A percentile compares a stretch with the other conserved stretches of the same genome.
phyloP scores from a whole-genome alignment of 1,139 yeast genomes.

The Suhomyces ambrosiae region DNA sequence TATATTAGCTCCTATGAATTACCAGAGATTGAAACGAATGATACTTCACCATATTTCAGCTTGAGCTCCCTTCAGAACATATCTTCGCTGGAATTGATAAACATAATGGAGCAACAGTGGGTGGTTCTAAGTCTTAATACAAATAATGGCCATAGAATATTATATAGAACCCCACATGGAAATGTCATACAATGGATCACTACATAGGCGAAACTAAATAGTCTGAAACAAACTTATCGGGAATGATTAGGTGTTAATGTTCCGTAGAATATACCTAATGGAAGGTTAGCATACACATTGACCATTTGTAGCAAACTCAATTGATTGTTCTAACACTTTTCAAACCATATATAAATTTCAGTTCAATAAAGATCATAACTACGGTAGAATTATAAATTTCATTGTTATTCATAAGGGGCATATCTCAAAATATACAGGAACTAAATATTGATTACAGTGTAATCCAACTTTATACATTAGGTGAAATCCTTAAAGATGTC shows the following conservation, averaged over 20 bases:
- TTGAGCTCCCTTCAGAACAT: neutral
- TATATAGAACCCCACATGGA: constrained; percentile 5
- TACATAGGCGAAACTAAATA: no score
- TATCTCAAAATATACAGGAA: constrained; percentile 8
- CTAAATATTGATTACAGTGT: constrained; percentile 1
- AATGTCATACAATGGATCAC: constrained; percentile 1
- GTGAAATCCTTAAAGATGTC: constrained; percentile 15
- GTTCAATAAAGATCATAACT: no score
- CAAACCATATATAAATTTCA: no score
- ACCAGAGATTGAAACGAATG: constrained; percentile 9
- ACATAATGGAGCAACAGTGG: neutral
- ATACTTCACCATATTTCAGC: neutral
- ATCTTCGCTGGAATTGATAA: constrained; percentile 1
- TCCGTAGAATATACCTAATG: no score
- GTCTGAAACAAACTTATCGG: no score
- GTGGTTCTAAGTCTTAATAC: neutral
- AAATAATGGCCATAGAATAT: constrained; percentile 1
- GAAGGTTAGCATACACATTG: no score
- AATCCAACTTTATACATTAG: constrained; percentile 1
- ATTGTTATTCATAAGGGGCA: constrained; percentile 4
- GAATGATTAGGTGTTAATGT: no score
- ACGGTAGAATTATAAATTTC: no score
- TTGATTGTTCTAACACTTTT: no score
- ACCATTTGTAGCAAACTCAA: no score
- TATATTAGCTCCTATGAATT: constrained; percentile 19